Base-by-base conservation (phyloP, 2,329 filamentous ascomycete species). In the Byssochlamys sp. region DNA sequence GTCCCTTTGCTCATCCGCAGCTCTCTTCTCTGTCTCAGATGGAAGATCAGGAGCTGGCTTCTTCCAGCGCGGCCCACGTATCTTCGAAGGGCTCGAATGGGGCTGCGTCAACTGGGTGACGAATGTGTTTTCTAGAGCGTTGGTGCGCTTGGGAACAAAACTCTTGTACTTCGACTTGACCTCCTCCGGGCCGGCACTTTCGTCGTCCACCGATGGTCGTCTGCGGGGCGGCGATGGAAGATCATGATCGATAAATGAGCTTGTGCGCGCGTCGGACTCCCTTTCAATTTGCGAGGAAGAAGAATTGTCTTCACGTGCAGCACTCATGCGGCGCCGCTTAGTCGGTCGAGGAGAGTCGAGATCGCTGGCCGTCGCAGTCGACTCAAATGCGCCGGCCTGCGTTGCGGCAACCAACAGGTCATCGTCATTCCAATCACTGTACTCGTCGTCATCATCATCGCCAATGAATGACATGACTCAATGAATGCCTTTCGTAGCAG, bases 11-110 rank as follows among this genome's bases (percentile, higher is more conserved):
- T 12, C 28, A n/a, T n/a, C 27, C 28, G 12, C 54, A 24, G 33
- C 39, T 51, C 31, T 25, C 24, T 26, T 54, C 45, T 51, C 53
- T 52, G 53, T 14, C 54, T 53, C 1, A 14, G 49, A 28, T 12
- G 66, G 62, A 35, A 65, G 58, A 57, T 65, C 64, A 9, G 67
- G 64, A 45, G 67, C 70, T 14, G 75, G 73, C 59, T 77, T 79
- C 60, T 73, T 78, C 75, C 78, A 81, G 57, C 78, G 74, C 10
- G 79, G 75, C 0, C 78, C 78, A 61, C 79, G 74, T 56, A 81
- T 78, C 59, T 74, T 70, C 54, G 78, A 80, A 2, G 80, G 80
- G 59, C 78, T 80, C 1, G 79, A 80, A 55, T 70, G 69, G 45
- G 76, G 74, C 55, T 77, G 75, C 3, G 77, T 78, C 51, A 78